Evolutionary conservation across 306 rosid species (phyloP).

Genomic region (Purshia tridentata): DNA sequence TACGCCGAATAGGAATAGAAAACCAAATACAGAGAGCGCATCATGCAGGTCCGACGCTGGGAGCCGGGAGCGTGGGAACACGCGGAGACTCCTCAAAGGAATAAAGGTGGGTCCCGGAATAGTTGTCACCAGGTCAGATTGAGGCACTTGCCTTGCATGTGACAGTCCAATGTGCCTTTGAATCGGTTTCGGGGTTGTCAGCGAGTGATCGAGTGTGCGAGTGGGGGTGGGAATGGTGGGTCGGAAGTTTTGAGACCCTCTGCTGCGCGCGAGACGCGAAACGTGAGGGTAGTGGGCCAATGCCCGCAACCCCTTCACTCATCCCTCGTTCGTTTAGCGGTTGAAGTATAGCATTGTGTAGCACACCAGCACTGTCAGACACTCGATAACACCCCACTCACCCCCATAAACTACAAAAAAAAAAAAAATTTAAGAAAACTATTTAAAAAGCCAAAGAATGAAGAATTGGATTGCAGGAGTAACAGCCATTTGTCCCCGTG

Average conservation of each 20-base stretch:
- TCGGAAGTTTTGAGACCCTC: no score
- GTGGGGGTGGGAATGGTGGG: neutral
- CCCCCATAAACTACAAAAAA: no score
- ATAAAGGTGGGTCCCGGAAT: slow-evolving; percentile 6
- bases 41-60: neutral
- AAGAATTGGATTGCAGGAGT: neutral
- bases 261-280: neutral
- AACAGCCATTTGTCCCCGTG: neutral
- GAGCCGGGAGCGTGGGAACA: slow-evolving; percentile 5
- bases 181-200: no score
- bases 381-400: no score
- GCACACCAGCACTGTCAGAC: no score
- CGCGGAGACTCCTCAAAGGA: neutral
- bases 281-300: neutral
- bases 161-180: no score
- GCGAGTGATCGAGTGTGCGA: neutral
- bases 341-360: slow-evolving; percentile 16
- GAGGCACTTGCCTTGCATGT: no score
- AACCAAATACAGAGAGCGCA: neutral
- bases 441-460: neutral
- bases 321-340: slow-evolving; percentile 33
- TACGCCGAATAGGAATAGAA: neutral
- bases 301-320: slow-evolving; percentile 5
- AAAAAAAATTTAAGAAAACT: no score
- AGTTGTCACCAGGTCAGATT: neutral